Base-by-base conservation (phyloP, 2,329 filamentous ascomycete species). In the Microsporum canis region DNA sequence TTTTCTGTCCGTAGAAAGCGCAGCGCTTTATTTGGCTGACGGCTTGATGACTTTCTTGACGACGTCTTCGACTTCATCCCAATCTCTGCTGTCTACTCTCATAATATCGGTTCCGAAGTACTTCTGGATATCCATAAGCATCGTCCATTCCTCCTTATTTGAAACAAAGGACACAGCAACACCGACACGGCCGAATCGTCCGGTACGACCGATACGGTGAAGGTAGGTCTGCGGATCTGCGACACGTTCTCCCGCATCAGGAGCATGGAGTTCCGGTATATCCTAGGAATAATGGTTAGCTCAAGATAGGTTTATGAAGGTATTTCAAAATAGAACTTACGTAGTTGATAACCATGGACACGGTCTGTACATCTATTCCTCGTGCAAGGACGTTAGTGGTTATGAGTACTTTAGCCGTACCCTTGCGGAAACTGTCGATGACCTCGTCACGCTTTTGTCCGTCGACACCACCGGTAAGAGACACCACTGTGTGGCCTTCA, bases 311-410 rank as follows among this genome's bases (percentile, higher is more conserved):
- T 38, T 12, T 29, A 27, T 29, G 58, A 60, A 51, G 38, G n/a
- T 12, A 33, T 31, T 33, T 31, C 31, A 17, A n/a, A 34, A 3
- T 17, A 10, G 29, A 29, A 71, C 77, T 65, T 75, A 82, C 81
- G 76, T 99, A 99, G 79, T 99, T 99, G 80, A 99, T 91, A 60
- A 99, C 94, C 87, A 99, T 94, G 7, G 91, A 96, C 12, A 99
- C 94, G 33, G 86, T 86, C 77, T 95, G 75, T 72, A 97, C 78
- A 71, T 99, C 94, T 69, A 99, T 97, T 72, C 94, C 94, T 71
- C 94, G 91, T 6, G 94, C 89, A 62, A 99, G 83, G 41, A 99
- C 91, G 71, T 99, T 99, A 67, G 94, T 99, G 1, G 94, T 95
- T 71, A 99, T 96, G 64, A 99, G 86, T 6, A 99, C 94, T 78